These are phyloP conservation scores for Bacidia gigantensis DNA, from an alignment of 495 filamentous ascomycete genomes.

Conservation along the genomic window DNA sequence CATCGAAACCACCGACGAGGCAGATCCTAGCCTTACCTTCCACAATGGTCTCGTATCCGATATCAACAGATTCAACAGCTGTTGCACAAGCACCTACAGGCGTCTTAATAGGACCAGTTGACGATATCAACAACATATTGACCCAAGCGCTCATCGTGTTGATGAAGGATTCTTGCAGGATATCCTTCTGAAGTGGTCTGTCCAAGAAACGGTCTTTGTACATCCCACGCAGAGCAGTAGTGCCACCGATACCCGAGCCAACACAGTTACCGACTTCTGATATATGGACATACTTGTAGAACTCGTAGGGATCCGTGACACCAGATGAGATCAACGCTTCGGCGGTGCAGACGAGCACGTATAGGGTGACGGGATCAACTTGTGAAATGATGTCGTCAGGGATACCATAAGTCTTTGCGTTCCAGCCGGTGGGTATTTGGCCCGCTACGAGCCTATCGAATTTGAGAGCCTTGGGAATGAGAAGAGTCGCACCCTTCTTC, in stretches of 20 bases:
- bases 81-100: constrained; percentile 96
- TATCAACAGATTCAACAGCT: constrained; percentile 91
- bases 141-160: constrained; percentile 99
- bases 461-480: constrained; percentile 90
- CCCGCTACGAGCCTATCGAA: constrained; percentile 97
- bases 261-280: constrained; percentile 98
- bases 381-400: constrained; percentile 96
- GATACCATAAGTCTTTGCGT: constrained; percentile 86
- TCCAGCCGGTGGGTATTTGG: constrained; percentile 94
- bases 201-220: constrained; percentile 96
- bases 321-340: constrained; percentile 82
- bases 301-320: constrained; percentile 99
- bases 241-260: constrained; percentile 93
- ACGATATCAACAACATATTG: constrained; percentile 95
- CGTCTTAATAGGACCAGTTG: constrained; percentile 96
- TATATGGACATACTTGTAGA: constrained; percentile 98
- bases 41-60: constrained; percentile 93
- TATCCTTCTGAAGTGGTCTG: constrained; percentile 97
- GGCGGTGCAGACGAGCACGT: constrained; percentile 81
- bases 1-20: constrained; percentile 96
- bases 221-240: constrained; percentile 84
- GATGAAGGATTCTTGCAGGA: constrained; percentile 98
- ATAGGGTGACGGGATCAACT: constrained; percentile 91
- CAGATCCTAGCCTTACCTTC: constrained; percentile 95
- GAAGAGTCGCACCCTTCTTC: constrained; percentile 83